Conservation (phyloP, 768 basidiomycete species). For the Kwoniella sp. region DNA sequence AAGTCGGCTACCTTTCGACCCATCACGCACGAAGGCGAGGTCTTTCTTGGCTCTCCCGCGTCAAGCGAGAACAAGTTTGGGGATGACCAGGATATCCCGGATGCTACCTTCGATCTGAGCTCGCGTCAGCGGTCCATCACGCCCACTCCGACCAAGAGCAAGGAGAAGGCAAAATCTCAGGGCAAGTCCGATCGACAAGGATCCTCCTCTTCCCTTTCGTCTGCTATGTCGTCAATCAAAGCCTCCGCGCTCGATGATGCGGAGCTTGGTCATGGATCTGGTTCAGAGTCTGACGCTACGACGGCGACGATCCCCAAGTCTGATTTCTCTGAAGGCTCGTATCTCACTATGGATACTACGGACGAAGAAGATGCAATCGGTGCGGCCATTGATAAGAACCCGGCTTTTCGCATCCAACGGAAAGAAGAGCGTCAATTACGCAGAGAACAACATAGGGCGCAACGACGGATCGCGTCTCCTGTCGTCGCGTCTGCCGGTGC, state of each 20-base stretch:
- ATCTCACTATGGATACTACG: constrained; percentile 1
- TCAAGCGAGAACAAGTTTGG: no score
- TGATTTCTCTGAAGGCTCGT: constrained; percentile 19
- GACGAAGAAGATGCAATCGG: not conserved
- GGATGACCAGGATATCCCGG: no score
- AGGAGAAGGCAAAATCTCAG: no score
- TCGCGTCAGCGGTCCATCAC: no score
- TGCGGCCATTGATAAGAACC: no score
- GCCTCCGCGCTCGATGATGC: constrained; percentile 6
- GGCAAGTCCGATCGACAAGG: constrained; percentile 2
- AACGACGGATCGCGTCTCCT: constrained; percentile 14
- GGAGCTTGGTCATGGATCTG: no score
- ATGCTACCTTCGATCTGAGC: no score
- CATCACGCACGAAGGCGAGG: not conserved
- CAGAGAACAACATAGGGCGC: no score
- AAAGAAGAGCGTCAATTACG: no score
- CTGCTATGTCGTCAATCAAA: constrained; percentile 10
- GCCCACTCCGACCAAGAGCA: no score
- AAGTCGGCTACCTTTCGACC: not conserved
- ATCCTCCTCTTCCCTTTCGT: constrained; percentile 22
- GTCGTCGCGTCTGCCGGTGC: constrained; percentile 6
- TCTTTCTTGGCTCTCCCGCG: no score
- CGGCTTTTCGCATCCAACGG: no score
- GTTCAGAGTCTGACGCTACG: constrained; percentile 30
- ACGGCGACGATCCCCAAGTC: constrained; percentile 29